Evolutionary conservation across 225 moss, liverwort and hornwort genomes (phyloP).

Genomic region (Lunularia cruciata): DNA sequence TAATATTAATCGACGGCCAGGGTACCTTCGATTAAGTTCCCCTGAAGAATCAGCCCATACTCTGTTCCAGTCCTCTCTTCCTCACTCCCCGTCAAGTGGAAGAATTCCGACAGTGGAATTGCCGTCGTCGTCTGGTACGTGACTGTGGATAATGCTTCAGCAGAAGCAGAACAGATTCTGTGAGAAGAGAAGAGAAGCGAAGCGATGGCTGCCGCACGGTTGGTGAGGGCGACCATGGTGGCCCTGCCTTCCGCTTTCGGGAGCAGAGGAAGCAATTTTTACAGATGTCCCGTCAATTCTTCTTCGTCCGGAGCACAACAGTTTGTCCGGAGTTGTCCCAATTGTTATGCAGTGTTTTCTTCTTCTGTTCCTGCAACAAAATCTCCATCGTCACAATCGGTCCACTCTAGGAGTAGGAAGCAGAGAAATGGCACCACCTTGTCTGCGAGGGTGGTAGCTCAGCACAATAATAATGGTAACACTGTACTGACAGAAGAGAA

Average conservation of each 20-base stretch:
- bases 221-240: conserved; percentile 35
- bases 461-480: conserved; percentile 22
- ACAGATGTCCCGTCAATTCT: neutral
- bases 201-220: conserved; percentile 38
- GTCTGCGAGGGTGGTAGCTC: conserved; percentile 23
- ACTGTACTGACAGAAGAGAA: conserved; percentile 7
- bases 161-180: no score
- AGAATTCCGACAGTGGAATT: no score
- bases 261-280: neutral
- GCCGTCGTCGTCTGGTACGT: no score
- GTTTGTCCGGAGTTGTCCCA: neutral
- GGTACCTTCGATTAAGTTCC: no score
- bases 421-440: conserved; percentile 13
- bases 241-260: conserved; percentile 31
- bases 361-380: neutral
- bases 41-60: no score
- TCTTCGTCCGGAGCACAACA: neutral
- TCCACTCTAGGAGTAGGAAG: neutral
- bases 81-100: no score
- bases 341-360: neutral
- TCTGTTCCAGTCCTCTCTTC: no score
- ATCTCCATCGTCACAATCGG: neutral
- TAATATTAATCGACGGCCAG: no score
- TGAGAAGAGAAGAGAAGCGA: no score
- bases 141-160: no score